These are phyloP conservation scores for Amanita phalloides DNA, from an alignment of 768 basidiomycete genomes.

Conservation along the genomic window DNA sequence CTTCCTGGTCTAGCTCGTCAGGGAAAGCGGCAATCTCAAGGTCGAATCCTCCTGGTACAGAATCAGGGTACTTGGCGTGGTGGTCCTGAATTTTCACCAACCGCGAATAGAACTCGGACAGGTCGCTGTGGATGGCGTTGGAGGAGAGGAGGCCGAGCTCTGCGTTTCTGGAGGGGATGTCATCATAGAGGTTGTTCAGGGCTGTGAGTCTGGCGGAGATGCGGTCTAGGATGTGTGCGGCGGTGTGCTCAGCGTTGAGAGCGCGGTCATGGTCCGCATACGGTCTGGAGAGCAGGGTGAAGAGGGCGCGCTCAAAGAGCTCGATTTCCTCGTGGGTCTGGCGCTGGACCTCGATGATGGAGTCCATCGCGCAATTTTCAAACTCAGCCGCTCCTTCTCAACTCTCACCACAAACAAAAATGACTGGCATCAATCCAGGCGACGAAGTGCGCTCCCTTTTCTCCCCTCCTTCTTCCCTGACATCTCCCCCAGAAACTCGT, in stretches of 20 bases:
- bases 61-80: slow-evolving; percentile 92
- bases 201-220: slow-evolving; percentile 58
- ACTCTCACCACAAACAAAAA: slow-evolving; percentile 34
- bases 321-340: slow-evolving; percentile 96
- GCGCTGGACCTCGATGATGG: slow-evolving; percentile 85
- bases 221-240: slow-evolving; percentile 80
- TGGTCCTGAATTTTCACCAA: slow-evolving; percentile 95
- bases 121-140: slow-evolving; percentile 51
- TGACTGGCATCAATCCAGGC: slow-evolving; percentile 76
- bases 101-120: slow-evolving; percentile 93
- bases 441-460: slow-evolving; percentile 56
- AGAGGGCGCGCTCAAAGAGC: slow-evolving; percentile 80
- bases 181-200: slow-evolving; percentile 67
- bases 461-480: slow-evolving; percentile 7
- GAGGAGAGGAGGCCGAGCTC: slow-evolving; percentile 58
- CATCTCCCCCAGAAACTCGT: slow-evolving; percentile 61
- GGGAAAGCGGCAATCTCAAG: slow-evolving; percentile 73
- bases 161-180: slow-evolving; percentile 59
- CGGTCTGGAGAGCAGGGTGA: slow-evolving; percentile 67
- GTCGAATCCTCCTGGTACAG: slow-evolving; percentile 71
- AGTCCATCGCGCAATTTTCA: slow-evolving; percentile 68
- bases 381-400: slow-evolving; percentile 44
- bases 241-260: slow-evolving; percentile 79
- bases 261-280: slow-evolving; percentile 49
- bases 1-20: slow-evolving; percentile 65